Base-by-base conservation (phyloP, 345 rosid species). In the Arabidopsis suecica region DNA sequence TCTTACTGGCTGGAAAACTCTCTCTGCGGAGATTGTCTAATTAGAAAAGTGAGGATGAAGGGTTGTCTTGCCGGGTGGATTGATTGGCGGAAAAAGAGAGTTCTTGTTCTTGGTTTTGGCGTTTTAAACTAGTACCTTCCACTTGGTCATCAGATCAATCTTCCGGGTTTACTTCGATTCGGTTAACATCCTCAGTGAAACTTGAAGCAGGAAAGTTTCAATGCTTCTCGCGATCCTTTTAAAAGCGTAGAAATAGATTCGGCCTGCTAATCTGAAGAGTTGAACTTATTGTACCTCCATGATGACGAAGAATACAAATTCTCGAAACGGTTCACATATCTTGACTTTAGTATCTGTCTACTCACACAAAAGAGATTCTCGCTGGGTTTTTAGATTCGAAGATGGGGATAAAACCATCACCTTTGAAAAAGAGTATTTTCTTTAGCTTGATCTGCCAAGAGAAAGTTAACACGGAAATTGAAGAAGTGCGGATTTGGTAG, bases 181-280 rank as follows among this genome's bases (percentile, higher is more conserved):
- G 87, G 81, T 47, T 90, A 68, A 82, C 83, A 83, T 88, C 93
- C 34, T 84, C 89, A 0, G 89, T 89, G 70, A 88, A 80, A 84
- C 86, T 90, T 14, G 93, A 90, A 78, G 85, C 79, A 54, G 84
- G 84, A 57, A 80, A 84, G 55, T 23, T 23, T 23, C 25, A 23
- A 22, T 87, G 83, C 87, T 54, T 83, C 85, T 14, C 81, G 77
- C 45, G 41, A 37, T 37, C 41, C 41, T 38, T 45, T 61, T 44
- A 78, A 57, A 59, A 71, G 58, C 13, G 57, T 36, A 65, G 40
- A 86, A 55, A 61, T 16, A 80, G 82, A 77, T 68, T 40, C 78
- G 13, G 33, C 76, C 41, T 59, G 53, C 23, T 64, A 72, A 45
- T 16, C 48, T 12, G 64, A 72, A 0, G 58, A 58, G 25, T 80